A percentile compares a stretch with the other conserved stretches of the same genome.
Conservation (phyloP, 352 stramenopile species). For the Halophytophthora batemanensis region DNA sequence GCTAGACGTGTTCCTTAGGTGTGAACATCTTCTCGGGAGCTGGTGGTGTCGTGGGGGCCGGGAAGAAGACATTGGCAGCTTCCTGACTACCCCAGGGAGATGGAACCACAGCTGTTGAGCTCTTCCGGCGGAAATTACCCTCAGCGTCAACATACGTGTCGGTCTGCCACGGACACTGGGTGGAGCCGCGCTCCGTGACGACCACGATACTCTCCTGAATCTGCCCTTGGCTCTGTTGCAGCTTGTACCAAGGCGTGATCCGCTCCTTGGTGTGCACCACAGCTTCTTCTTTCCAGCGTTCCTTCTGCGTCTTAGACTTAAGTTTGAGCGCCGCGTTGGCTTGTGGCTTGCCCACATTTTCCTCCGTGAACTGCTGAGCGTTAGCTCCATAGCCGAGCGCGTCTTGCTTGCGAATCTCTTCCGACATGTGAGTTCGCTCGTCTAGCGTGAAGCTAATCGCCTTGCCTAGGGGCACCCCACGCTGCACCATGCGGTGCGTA, state of each 20-base stretch:
- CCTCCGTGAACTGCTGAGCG: constrained; percentile 6
- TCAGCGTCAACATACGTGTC: constrained; percentile 44
- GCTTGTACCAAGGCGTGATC: constrained; percentile 29
- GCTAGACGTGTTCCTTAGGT: constrained; percentile 11
- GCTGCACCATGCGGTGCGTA: constrained; percentile 30
- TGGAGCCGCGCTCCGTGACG: constrained; percentile 37
- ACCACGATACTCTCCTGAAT: constrained; percentile 15
- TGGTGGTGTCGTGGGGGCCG: constrained; percentile 5
- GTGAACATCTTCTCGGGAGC: constrained; percentile 1
- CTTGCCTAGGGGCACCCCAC: constrained; percentile 35
- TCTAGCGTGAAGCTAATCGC: constrained; percentile 14
- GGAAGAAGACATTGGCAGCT: constrained; percentile 1
- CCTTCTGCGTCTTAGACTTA: constrained; percentile 19
- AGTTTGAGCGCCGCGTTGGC: constrained; percentile 37
- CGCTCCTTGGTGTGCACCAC: constrained; percentile 29
- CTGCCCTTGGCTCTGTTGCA: constrained; percentile 15
- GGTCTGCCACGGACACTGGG: constrained; percentile 31
- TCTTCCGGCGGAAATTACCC: constrained; percentile 44
- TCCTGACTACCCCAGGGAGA: not conserved
- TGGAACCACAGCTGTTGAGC: not conserved
- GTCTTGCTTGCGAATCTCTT: constrained; percentile 3
- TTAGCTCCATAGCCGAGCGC: constrained; percentile 1
- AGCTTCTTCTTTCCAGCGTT: constrained; percentile 30
- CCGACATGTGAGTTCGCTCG: constrained; percentile 28
- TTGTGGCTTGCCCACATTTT: constrained; percentile 14